A percentile compares a stretch with the other conserved stretches of the same genome.
Evolutionary conservation across 345 rosid species (phyloP).

Genomic region (rapeseed (Brassica napus)): Da-Ae NC_063434.1:2032501-2033000

Average conservation of each 20-base stretch:
- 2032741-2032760: neutral
- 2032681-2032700: slow-evolving; percentile 33
- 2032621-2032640: slow-evolving; percentile 1
- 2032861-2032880: neutral
- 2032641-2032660: neutral
- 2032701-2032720: slow-evolving; percentile 21
- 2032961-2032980: neutral
- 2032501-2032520: slow-evolving; percentile 7
- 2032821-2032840: too few relatives aligned
- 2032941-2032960: neutral
- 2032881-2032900: neutral
- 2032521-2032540: slow-evolving; percentile 6
- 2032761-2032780: slow-evolving; percentile 1
- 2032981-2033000: neutral
- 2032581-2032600: neutral
- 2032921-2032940: too few relatives aligned
- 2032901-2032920: neutral
- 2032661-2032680: neutral
- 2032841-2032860: neutral
- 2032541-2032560: neutral
- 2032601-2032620: slow-evolving; percentile 22
- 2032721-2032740: slow-evolving; percentile 24
- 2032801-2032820: neutral
- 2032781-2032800: neutral
- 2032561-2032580: neutral